Conservation (phyloP, 495 filamentous ascomycete species). For the Parachaetomium inaequale region DNA sequence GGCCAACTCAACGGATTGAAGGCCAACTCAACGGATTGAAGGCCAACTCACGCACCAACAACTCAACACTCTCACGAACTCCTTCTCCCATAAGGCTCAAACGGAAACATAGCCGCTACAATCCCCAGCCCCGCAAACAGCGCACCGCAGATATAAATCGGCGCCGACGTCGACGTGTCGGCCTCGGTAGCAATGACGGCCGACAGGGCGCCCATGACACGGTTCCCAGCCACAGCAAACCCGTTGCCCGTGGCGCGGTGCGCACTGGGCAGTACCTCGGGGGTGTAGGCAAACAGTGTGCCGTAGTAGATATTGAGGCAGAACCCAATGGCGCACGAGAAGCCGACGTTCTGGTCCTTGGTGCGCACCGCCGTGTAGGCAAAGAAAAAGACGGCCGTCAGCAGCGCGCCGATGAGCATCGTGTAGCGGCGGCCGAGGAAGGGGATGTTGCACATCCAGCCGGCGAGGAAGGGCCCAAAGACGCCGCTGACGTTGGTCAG, state of each 20-base stretch:
- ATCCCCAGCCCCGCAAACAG: conserved; percentile 63
- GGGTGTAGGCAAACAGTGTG: conserved; percentile 63
- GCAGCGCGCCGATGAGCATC: conserved; percentile 60
- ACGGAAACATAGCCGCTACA: conserved; percentile 59
- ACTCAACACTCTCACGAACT: conserved; percentile 44
- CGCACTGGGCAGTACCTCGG: conserved; percentile 60
- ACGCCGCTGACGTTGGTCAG: conserved; percentile 62
- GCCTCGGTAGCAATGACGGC: conserved; percentile 61
- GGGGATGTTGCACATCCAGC: conserved; percentile 56
- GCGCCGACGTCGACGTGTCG: conserved; percentile 56
- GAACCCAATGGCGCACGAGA: conserved; percentile 64
- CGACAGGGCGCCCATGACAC: conserved; percentile 68
- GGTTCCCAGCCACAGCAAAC: conserved; percentile 63
- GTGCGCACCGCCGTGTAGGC: conserved; percentile 62
- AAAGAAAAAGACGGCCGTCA: conserved; percentile 66
- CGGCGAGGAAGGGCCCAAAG: conserved; percentile 62
- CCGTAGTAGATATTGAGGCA: conserved; percentile 70
- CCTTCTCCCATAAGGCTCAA: conserved; percentile 66
- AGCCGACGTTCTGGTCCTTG: conserved; percentile 57
- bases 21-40: background rate
- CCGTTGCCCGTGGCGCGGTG: conserved; percentile 70
- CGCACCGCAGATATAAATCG: conserved; percentile 66
- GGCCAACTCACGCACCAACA: too few species aligned
- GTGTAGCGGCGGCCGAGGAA: conserved; percentile 61
- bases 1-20: background rate